phyloP scores from a whole-genome alignment of 2,329 filamentous ascomycete genomes.

The Capronia coronata region DNA sequence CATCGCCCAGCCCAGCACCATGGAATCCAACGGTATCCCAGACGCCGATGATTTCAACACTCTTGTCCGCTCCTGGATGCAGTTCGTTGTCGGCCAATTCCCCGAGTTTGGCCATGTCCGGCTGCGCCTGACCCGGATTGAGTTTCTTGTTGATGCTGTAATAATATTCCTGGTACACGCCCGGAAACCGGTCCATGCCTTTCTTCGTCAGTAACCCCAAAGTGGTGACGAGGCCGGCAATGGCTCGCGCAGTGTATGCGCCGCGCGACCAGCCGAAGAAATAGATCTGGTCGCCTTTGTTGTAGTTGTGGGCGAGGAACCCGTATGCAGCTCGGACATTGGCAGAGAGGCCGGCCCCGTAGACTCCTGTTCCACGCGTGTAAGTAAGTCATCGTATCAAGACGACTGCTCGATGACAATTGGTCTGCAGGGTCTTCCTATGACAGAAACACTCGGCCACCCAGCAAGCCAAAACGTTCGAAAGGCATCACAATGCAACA shows the following conservation, averaged over 20 bases:
- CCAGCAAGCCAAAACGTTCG: no score
- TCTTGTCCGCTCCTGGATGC: background rate
- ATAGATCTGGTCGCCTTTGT: constrained; percentile 44
- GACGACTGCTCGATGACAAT: no score
- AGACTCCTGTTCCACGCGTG: background rate
- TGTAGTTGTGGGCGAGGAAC: constrained; percentile 32
- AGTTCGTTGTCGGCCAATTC: background rate
- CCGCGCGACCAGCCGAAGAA: constrained; percentile 46
- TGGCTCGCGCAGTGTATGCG: constrained; percentile 41
- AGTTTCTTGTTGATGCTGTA: background rate
- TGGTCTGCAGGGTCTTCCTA: no score
- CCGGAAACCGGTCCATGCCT: constrained; percentile 25
- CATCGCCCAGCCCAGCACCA: background rate
- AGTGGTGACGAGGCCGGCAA: constrained; percentile 41
- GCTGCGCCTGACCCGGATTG: background rate
- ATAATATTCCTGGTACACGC: constrained; percentile 24
- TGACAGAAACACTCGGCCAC: no score
- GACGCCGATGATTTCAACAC: background rate
- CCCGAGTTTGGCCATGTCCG: background rate
- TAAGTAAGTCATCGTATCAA: background rate
- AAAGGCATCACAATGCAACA: no score
- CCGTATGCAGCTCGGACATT: constrained; percentile 16
- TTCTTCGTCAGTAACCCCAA: constrained; percentile 37
- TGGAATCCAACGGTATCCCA: constrained; percentile 1
- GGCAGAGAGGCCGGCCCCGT: constrained; percentile 7